Conservation (phyloP, 495 filamentous ascomycete genomes). For the Talaromyces adpressus region DNA sequence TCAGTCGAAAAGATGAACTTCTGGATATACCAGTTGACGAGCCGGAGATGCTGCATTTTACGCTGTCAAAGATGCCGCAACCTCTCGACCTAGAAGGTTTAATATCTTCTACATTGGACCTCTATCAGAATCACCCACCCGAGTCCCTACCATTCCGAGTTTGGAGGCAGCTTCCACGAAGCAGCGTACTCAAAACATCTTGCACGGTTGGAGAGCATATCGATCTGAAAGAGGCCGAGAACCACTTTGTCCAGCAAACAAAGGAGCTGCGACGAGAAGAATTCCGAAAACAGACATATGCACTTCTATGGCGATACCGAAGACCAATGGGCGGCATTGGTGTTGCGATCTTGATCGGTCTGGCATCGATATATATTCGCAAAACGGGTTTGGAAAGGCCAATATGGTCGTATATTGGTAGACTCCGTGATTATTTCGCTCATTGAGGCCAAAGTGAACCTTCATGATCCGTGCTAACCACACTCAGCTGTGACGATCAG, state of each 20-base stretch:
- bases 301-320: constrained; percentile 52
- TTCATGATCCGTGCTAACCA: not conserved
- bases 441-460: not conserved
- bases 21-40: constrained; percentile 77
- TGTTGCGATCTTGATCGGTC: constrained; percentile 55
- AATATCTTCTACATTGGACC: constrained; percentile 52
- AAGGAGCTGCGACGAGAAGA: constrained; percentile 59
- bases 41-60: constrained; percentile 88
- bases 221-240: constrained; percentile 51
- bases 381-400: constrained; percentile 36
- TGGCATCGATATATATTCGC: constrained; percentile 47
- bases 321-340: constrained; percentile 49
- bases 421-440: constrained; percentile 13
- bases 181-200: constrained; percentile 82
- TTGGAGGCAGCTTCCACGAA: constrained; percentile 64
- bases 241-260: constrained; percentile 61
- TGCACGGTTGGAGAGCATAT: constrained; percentile 39
- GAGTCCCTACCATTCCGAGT: constrained; percentile 52
- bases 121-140: constrained; percentile 66
- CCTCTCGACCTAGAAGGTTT: constrained; percentile 78
- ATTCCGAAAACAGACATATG: constrained; percentile 42
- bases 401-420: constrained; percentile 30
- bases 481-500: not conserved
- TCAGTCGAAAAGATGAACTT: constrained; percentile 71
- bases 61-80: constrained; percentile 78